Percentiles rank a stretch among this genome's conserved stretches.
Conservation (phyloP, 2,329 filamentous ascomycete species). For the Fusarium albidum region DNA sequence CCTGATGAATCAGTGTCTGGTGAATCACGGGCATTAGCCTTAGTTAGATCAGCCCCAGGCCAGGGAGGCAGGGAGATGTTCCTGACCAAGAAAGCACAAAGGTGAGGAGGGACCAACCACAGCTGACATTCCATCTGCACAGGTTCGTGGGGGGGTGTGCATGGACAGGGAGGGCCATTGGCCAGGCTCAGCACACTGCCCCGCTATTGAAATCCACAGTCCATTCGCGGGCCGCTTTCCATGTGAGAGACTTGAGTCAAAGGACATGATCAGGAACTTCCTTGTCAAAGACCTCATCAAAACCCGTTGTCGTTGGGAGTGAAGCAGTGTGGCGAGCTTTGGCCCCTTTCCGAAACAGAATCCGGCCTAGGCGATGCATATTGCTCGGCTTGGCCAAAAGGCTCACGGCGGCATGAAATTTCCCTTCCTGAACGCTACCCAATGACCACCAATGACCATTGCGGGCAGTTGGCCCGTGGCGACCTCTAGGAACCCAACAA, state of each 20-base stretch:
- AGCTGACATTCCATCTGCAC: slow-evolving; percentile 12
- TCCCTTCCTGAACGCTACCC: slow-evolving; percentile 10
- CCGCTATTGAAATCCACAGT: slow-evolving; percentile 14
- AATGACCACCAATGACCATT: slow-evolving; percentile 27
- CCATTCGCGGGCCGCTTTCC: slow-evolving; percentile 27
- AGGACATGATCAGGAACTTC: not conserved
- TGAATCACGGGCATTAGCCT: not conserved
- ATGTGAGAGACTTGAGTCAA: slow-evolving; percentile 3
- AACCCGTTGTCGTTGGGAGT: too few relatives aligned
- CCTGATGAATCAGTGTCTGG: slow-evolving; percentile 1
- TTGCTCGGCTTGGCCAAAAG: not conserved
- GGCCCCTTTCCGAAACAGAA: not conserved
- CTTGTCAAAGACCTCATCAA: not conserved
- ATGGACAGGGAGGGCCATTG: slow-evolving; percentile 20
- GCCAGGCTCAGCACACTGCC: slow-evolving; percentile 6
- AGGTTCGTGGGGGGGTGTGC: slow-evolving; percentile 16
- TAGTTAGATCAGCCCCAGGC: slow-evolving; percentile 2
- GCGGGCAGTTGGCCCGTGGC: slow-evolving; percentile 22
- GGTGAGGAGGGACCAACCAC: slow-evolving; percentile 27
- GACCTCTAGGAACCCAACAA: slow-evolving; percentile 28
- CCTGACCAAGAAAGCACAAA: too few relatives aligned
- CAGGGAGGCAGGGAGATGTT: too few relatives aligned
- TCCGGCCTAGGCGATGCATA: not conserved
- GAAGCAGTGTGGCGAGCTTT: too few relatives aligned
- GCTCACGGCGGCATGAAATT: slow-evolving; percentile 2